Evolutionary conservation across 1,139 yeast species (phyloP).

Genomic region (Pichia sp.): DNA sequence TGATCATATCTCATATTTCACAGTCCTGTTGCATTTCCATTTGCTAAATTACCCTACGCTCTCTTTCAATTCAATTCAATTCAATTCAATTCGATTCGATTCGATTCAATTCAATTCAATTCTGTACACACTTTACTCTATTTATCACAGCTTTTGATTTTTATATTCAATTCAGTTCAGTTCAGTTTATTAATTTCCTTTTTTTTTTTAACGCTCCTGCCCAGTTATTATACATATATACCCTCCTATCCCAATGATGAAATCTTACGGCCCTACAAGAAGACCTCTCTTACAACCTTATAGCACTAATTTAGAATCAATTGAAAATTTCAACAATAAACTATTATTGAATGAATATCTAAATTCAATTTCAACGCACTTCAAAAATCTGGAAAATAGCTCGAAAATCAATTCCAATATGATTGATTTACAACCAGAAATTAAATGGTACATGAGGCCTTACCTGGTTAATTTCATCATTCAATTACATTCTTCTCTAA

Average conservation of each 20-base stretch:
- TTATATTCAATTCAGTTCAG: not conserved
- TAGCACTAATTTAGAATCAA: slow-evolving; percentile 38
- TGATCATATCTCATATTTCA: no score
- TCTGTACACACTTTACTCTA: no score
- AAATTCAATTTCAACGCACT: slow-evolving; percentile 28
- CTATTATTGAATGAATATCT: slow-evolving; percentile 38
- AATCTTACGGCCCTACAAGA: slow-evolving; percentile 40
- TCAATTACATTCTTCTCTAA: slow-evolving; percentile 74
- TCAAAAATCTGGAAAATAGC: slow-evolving; percentile 23
- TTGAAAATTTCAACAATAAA: slow-evolving; percentile 42
- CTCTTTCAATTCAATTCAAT: slow-evolving; percentile 1
- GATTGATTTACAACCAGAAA: slow-evolving; percentile 89
- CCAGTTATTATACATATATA: no score
- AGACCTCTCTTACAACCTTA: slow-evolving; percentile 36
- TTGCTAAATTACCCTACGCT: no score
- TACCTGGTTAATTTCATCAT: slow-evolving; percentile 74
- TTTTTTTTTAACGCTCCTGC: not conserved
- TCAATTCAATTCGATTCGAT: not conserved
- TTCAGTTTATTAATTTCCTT: not conserved
- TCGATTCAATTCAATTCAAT: not conserved
- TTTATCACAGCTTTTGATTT: not conserved
- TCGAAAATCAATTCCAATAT: slow-evolving; percentile 47
- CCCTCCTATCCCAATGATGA: not conserved
- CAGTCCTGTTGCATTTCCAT: no score
- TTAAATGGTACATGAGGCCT: slow-evolving; percentile 91